These are phyloP conservation scores for Aspergillus oerlinghausenensis DNA, from an alignment of 2,329 filamentous ascomycete species.

Conservation along the genomic window DNA sequence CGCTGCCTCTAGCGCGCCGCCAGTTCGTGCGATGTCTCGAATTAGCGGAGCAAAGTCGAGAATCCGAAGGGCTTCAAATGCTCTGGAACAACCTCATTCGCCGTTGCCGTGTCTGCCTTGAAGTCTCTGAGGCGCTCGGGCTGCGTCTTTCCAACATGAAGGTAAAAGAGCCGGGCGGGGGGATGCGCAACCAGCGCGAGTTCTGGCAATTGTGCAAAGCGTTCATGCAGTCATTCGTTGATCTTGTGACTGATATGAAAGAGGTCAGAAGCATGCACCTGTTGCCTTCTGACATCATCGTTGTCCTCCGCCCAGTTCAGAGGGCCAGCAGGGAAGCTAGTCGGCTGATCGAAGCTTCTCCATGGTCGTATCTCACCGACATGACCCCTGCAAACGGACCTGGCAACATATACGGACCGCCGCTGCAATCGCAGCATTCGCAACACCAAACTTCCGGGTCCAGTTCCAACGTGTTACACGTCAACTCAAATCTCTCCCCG, in stretches of 20 bases:
- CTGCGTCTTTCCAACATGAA: conserved; percentile 72
- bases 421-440: conserved; percentile 27
- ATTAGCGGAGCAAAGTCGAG: conserved; percentile 57
- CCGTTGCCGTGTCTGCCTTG: conserved; percentile 65
- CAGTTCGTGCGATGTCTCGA: conserved; percentile 64
- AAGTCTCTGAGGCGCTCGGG: conserved; percentile 69
- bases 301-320: conserved; percentile 74
- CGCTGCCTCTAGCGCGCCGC: conserved; percentile 64
- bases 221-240: conserved; percentile 47
- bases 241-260: conserved; percentile 45
- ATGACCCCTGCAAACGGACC: conserved; percentile 31
- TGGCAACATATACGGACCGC: conserved; percentile 31
- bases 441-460: conserved; percentile 32
- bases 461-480: conserved; percentile 19
- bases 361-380: conserved; percentile 55
- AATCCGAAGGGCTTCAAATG: conserved; percentile 56
- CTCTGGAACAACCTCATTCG: conserved; percentile 68
- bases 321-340: conserved; percentile 76
- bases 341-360: conserved; percentile 63
- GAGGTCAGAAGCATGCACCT: conserved; percentile 45
- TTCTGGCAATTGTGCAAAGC: conserved; percentile 67
- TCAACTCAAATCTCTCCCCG: conserved; percentile 34
- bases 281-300: conserved; percentile 62
- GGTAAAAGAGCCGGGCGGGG: conserved; percentile 73
- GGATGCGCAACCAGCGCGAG: conserved; percentile 54